These are phyloP conservation scores for Selenicereus undatus DNA, from an alignment of 148 eudicot species.

Conservation along the genomic window DNA sequence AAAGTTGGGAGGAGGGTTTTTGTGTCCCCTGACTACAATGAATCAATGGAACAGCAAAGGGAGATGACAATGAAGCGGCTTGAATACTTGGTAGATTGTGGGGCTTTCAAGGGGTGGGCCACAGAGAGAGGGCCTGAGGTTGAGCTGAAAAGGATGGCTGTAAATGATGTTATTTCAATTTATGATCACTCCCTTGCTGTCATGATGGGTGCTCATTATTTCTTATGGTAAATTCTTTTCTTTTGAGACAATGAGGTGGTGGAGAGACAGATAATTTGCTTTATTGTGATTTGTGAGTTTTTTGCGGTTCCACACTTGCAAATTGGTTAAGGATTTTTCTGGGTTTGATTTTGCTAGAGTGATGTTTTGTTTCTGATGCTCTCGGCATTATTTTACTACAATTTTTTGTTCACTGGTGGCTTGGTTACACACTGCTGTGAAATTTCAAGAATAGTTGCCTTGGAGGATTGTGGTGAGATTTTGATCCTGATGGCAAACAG, in stretches of 20 bases:
- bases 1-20: constrained; percentile 53
- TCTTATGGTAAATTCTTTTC: constrained; percentile 49
- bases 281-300: too few species aligned
- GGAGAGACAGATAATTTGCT: too few species aligned
- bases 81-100: constrained; percentile 43
- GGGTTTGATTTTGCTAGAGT: too few species aligned
- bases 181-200: constrained; percentile 74
- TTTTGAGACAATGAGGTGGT: neutral
- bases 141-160: constrained; percentile 60
- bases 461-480: too few species aligned
- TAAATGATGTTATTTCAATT: constrained; percentile 46
- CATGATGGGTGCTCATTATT: constrained; percentile 70
- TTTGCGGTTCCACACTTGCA: too few species aligned
- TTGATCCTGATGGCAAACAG: too few species aligned
- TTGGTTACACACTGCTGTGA: neutral
- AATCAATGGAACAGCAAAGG: constrained; percentile 78
- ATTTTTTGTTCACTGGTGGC: neutral
- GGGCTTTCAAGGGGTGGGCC: constrained; percentile 45
- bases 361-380: too few species aligned
- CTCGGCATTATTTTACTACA: too few species aligned
- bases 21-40: constrained; percentile 67
- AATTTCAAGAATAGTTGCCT: too few species aligned
- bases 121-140: constrained; percentile 37
- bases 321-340: too few species aligned
- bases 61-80: constrained; percentile 67